A percentile compares a stretch with the other conserved stretches of the same genome.
phyloP scores from a whole-genome alignment of 768 basidiomycete genomes.

The Tephrocybe sp. region DNA sequence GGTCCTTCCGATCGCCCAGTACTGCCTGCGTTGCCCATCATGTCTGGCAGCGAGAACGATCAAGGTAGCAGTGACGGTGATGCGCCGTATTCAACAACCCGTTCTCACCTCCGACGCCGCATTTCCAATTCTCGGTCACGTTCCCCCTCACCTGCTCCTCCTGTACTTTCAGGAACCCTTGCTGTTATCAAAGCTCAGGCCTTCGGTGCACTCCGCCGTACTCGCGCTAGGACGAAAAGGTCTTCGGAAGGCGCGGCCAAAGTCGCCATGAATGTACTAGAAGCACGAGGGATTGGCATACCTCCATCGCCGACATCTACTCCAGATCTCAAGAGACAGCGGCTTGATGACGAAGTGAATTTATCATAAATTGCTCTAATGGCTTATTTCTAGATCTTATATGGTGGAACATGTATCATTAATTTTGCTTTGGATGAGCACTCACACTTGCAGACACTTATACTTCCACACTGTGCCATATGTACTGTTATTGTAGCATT shows the following conservation, averaged over 20 bases:
- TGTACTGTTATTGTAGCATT: constrained; percentile 18
- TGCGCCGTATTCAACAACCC: constrained; percentile 37
- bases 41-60: constrained; percentile 50
- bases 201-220: constrained; percentile 80
- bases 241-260: constrained; percentile 67
- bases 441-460: constrained; percentile 16
- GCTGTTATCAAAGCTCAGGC: constrained; percentile 91
- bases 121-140: constrained; percentile 45
- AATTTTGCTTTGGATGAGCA: constrained; percentile 16
- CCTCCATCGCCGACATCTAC: constrained; percentile 6
- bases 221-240: constrained; percentile 71
- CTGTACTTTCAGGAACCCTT: constrained; percentile 70
- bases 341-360: constrained; percentile 48
- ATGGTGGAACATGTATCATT: constrained; percentile 24
- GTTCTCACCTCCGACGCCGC: constrained; percentile 46
- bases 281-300: constrained; percentile 71
- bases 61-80: constrained; percentile 59
- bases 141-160: constrained; percentile 43
- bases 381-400: constrained; percentile 4
- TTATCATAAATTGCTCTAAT: constrained; percentile 11
- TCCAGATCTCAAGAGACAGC: constrained; percentile 19
- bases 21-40: constrained; percentile 45
- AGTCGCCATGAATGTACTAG: constrained; percentile 78
- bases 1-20: constrained; percentile 47
- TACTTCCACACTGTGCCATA: constrained; percentile 20